Percentiles rank a stretch among this genome's conserved stretches.
Evolutionary conservation across 1,284 basidiomycete genomes (phyloP).

Genomic region (Limonomyces culmigenus): DNA sequence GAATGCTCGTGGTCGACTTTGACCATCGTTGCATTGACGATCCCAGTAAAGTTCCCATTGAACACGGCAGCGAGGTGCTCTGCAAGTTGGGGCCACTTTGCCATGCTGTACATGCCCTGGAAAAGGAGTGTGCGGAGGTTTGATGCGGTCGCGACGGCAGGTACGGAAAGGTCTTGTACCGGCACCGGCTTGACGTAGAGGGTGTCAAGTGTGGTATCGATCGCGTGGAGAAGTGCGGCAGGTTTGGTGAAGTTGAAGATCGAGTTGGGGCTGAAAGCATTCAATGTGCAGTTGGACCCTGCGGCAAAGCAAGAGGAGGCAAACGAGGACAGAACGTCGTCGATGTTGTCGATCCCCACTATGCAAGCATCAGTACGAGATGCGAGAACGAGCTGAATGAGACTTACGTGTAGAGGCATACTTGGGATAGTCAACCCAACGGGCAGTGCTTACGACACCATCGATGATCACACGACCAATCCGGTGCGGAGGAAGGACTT

Average conservation of each 20-base stretch:
- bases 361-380: no score
- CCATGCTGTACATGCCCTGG: slow-evolving; percentile 1
- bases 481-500: neutral
- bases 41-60: slow-evolving; percentile 3
- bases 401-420: neutral
- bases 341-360: slow-evolving; percentile 1
- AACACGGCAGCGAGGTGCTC: slow-evolving; percentile 2
- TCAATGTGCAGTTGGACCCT: neutral
- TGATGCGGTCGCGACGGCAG: neutral
- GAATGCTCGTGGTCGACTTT: neutral
- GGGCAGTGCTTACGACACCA: neutral
- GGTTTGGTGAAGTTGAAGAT: neutral
- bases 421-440: neutral
- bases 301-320: neutral
- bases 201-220: slow-evolving; percentile 1
- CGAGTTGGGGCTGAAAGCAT: neutral
- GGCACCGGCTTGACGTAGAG: slow-evolving; percentile 2
- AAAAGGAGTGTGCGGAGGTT: slow-evolving; percentile 1
- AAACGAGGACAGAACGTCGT: neutral
- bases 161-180: neutral
- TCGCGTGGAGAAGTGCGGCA: neutral
- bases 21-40: slow-evolving; percentile 2
- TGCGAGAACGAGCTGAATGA: neutral
- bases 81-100: slow-evolving; percentile 1
- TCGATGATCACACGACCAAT: slow-evolving; percentile 1